Evolutionary conservation across 768 basidiomycete genomes (phyloP), one percentile per base, ranked within the genome.

Genomic region (Suillus fuscotomentosus): DNA sequence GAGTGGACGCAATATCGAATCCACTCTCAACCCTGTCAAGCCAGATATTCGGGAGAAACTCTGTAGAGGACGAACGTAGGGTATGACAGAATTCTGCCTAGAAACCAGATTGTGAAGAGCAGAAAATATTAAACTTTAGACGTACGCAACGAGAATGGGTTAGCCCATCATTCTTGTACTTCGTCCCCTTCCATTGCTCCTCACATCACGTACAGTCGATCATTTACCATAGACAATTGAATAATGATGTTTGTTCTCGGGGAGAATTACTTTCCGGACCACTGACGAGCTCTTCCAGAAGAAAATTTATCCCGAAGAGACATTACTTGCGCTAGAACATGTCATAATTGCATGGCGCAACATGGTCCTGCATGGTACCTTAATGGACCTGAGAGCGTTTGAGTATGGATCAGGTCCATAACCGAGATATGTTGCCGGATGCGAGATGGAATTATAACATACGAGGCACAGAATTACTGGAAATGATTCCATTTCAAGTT

Each of bases 141-240:
- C 41, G 27, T 20, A 42, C 39, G 11, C 41, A n/a, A 42, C 17
- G 24, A 59, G 57, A 59, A 24, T 17, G 17, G 41, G 41, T 59
- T 59, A 59, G 27, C 7, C 24, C 57, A 59, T 59, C 57, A 59
- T 59, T 59, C 57, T 59, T 42, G 41, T 31, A 27, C 41, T 38
- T 43, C 57, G 27, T 42, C 24, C 10, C 24, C 74, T 75, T 75
- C 74, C 74, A 75, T 75, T 75, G 69, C 69, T 65, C 66, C 59
- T 63, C 74, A 77, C 74, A 70, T 74, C 76, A 77, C 73, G 70
- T 74, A 69, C 20, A 34, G 65, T 67, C 67, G 68, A 70, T 70
- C 75, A 72, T 65, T 74, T 51, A 56, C 50, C 55, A 68, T 57
- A 68, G 66, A 71, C 65, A 43, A 63, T 68, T 67, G 63, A 24